These are phyloP conservation scores for Mycotypha africana DNA, from an alignment of 371 early-diverging fungal species.

Conservation along the genomic window DNA sequence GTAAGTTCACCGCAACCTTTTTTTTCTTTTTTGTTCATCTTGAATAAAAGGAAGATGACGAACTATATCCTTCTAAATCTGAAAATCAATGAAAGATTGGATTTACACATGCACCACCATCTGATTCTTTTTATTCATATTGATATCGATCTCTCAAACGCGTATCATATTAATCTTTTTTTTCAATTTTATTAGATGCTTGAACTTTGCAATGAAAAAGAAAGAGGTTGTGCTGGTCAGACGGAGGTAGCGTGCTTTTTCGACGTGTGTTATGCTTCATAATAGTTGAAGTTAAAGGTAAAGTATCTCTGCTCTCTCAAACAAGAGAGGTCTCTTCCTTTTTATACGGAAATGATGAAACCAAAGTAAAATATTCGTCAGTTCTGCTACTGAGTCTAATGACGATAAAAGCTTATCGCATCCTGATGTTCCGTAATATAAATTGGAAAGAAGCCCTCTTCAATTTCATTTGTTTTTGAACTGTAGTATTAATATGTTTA, in stretches of 20 bases:
- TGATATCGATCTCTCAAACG: too few species aligned
- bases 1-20: conserved; percentile 10
- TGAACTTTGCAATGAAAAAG: too few species aligned
- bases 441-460: too few species aligned
- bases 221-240: not conserved
- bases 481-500: too few species aligned
- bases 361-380: conserved; percentile 28
- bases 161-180: not conserved
- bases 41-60: conserved; percentile 17
- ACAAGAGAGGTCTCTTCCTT: too few species aligned
- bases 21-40: not conserved
- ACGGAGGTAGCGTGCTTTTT: too few species aligned
- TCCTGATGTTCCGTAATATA: too few species aligned
- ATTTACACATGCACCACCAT: conserved; percentile 44
- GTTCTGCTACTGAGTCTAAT: conserved; percentile 43
- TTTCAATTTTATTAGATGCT: not conserved
- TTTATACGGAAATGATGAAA: conserved; percentile 25
- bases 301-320: not conserved
- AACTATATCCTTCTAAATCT: conserved; percentile 21
- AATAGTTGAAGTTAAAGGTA: conserved; percentile 2
- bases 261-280: too few species aligned
- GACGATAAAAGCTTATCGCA: conserved; percentile 22
- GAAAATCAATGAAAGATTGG: conserved; percentile 27
- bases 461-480: too few species aligned
- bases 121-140: conserved; percentile 25